Evolutionary conservation across 169 alveolate species (phyloP), one percentile per base, ranked within the genome.

Genomic region (Cryptosporidium muris): DNA sequence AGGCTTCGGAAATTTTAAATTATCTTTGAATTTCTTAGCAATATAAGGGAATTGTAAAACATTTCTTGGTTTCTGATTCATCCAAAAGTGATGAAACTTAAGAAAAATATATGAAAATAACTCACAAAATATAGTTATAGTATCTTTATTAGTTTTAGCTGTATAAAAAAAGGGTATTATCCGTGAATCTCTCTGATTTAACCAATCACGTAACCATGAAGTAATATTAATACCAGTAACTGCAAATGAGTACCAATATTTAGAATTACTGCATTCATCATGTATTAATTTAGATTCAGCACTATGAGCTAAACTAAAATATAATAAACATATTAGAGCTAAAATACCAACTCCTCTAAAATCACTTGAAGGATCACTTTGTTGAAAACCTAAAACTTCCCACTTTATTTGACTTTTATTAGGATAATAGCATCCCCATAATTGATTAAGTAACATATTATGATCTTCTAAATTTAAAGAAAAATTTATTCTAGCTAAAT

Each of bases 271-370:
- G 36, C 92, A 88, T 43, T 88, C 89, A 51, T 65, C 45, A 48
- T 80, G 91, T 64, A 91, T 85, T 36, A 65, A 25, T 63, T 88
- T 88, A 4, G 92, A 81, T 43, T 74, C 90, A 42, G 82, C 49
- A 38, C 82, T 88, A 65, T 88, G 91, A 49, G 88, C 66, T 49
- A 81, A 25, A 34, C 92, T 88, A 54, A 91, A 89, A 47, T 89
- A 65, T 81, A 91, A 88, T 12, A 91, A 82, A 80, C 90, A 88
- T 54, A 63, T 80, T 6, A 91, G 64, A n/a, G 92, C 92, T 48
- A 91, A 88, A 56, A 88, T 63, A 11, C 92, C 92, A 66, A 82
- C 89, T 56, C 92, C 92, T 63, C 94, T 88, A 66, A 91, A 91
- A 67, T 91, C 94, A 14, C 91, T 81, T 36, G 40, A 74, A 67